Base-by-base conservation (phyloP, 345 rosid species). In the Salix suchowensis region DNA sequence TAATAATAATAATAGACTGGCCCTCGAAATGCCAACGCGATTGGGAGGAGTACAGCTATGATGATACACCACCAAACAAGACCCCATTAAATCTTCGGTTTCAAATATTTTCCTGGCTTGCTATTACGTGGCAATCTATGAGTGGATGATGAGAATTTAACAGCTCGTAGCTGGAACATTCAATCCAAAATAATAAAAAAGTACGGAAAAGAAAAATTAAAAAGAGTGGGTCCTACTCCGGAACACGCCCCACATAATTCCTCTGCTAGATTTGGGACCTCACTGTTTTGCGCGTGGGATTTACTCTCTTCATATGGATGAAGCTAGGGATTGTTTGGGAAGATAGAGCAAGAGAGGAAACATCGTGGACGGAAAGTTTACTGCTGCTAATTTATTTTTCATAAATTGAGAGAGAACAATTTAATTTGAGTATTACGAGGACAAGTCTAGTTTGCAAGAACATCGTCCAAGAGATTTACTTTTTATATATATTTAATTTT, bases 151-250 rank as follows among this genome's bases (percentile, higher is more conserved):
- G 39, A 42, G 65, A 37, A 0, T 24, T 23, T 70, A 48, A 68
- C 85, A 46, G 72, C 84, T 78, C 87, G 79, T 81, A 81, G 81
- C 81, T 79, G 85, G 81, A 84, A 64, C 34, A 79, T 73, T 78
- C 77, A 78, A 40, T 64, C 75, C 40, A 62, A 68, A 60, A 67
- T 60, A 74, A 76, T 71, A 80, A 72, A 58, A 67, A 58, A 62
- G 75, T 23, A 68, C 6, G 10, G 3, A 36, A 7, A 54, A 54
- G 24, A 46, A 46, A 13, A 46, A 58, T n/a, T n/a, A 58, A 4
- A 58, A 58, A 58, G 62, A 58, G 62, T 19, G 72, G 83, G 79
- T 3, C 73, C 80, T 65, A 1, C 54, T 42, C 39, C 55, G 67
- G 50, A 70, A 42, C 68, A 58, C 62, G 3, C 74, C 70, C 34